These are phyloP conservation scores for Spathaspora girioi DNA, from an alignment of 805 yeast species.

Conservation along the genomic window DNA sequence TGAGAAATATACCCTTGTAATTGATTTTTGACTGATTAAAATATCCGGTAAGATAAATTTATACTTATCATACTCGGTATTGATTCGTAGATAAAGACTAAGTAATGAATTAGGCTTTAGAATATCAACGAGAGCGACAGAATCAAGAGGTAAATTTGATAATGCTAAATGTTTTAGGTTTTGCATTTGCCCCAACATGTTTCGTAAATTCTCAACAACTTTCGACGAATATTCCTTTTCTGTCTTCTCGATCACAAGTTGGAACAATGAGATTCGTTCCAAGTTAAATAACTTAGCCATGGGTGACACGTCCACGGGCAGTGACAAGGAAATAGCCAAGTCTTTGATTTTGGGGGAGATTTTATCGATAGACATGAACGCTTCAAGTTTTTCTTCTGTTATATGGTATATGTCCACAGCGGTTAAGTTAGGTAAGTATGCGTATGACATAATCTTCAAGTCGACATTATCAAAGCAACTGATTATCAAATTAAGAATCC, in stretches of 20 bases:
- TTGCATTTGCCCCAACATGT: not conserved
- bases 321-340: not conserved
- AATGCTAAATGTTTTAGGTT: not conserved
- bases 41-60: too few species aligned
- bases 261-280: not conserved
- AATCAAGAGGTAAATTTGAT: not conserved
- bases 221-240: too few species aligned
- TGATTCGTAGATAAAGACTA: too few species aligned
- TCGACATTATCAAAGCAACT: not conserved
- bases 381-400: not conserved
- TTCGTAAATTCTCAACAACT: not conserved
- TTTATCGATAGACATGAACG: not conserved
- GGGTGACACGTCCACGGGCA: not conserved
- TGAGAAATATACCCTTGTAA: too few species aligned
- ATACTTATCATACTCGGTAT: too few species aligned
- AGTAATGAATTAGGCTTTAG: too few species aligned
- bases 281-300: not conserved
- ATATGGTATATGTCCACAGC: not conserved
- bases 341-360: not conserved
- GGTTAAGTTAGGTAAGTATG: not conserved
- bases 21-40: too few species aligned
- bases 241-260: not conserved
- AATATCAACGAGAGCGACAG: not conserved
- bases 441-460: not conserved
- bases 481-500: not conserved